A percentile compares a stretch with the other conserved stretches of the same genome.
Evolutionary conservation across 345 rosid species (phyloP).

Genomic region (Brassica napus): Da-Ae NC_063442.1:9078501-9079000

Average conservation of each 20-base stretch:
- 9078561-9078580: conserved; percentile 48
- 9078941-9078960: conserved; percentile 9
- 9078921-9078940: conserved; percentile 23
- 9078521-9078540: conserved; percentile 39
- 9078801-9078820: conserved; percentile 87
- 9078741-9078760: conserved; percentile 90
- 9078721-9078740: conserved; percentile 55
- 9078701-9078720: conserved; percentile 35
- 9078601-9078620: conserved; percentile 40
- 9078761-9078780: conserved; percentile 92
- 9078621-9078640: conserved; percentile 66
- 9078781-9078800: conserved; percentile 55
- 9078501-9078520: conserved; percentile 24
- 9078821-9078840: conserved; percentile 52
- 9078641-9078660: conserved; percentile 84
- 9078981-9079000: conserved; percentile 15
- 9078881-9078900: conserved; percentile 25
- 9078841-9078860: conserved; percentile 33
- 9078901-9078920: conserved; percentile 21
- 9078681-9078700: conserved; percentile 28
- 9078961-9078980: neutral
- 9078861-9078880: conserved; percentile 15
- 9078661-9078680: conserved; percentile 66
- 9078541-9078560: conserved; percentile 34
- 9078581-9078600: conserved; percentile 33